Evolutionary conservation across 2,329 filamentous ascomycete species (phyloP).

Genomic region (Ceratocystis alfenasii): DNA sequence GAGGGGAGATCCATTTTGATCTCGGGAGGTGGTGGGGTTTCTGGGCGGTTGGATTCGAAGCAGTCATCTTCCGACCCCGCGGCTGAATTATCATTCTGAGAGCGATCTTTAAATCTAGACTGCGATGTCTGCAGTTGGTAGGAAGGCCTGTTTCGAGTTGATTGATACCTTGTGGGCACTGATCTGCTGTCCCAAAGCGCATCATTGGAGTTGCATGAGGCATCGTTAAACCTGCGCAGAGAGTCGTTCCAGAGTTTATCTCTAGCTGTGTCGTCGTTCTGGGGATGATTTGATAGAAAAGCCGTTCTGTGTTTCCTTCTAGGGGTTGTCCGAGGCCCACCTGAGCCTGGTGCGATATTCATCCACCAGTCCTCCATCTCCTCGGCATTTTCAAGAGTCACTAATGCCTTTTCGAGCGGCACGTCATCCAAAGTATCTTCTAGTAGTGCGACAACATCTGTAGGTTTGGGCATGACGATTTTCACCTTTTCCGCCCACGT

Average conservation of each 20-base stretch:
- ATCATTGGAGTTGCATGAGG: background rate
- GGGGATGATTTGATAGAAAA: background rate
- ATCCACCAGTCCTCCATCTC: slow-evolving; percentile 17
- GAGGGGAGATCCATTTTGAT: background rate
- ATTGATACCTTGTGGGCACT: background rate
- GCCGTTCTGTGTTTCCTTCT: slow-evolving; percentile 1
- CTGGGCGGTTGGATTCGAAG: slow-evolving; percentile 13
- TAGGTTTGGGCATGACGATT: background rate
- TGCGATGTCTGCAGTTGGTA: background rate
- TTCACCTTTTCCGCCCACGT: slow-evolving; percentile 9
- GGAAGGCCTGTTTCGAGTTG: background rate
- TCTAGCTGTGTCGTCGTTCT: background rate
- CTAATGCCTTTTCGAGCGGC: background rate
- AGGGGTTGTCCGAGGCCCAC: slow-evolving; percentile 3
- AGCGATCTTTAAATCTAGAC: background rate
- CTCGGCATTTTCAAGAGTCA: background rate
- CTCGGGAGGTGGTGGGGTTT: background rate
- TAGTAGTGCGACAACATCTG: slow-evolving; percentile 1
- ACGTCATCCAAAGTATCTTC: slow-evolving; percentile 14
- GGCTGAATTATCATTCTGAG: background rate
- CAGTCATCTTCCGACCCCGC: slow-evolving; percentile 16
- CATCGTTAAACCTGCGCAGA: background rate
- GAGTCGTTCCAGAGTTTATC: background rate
- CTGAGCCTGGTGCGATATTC: slow-evolving; percentile 11
- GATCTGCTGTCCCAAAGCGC: background rate